Evolutionary conservation across 2,329 filamentous ascomycete species (phyloP).

Genomic region (Fusarium duplospermum): DNA sequence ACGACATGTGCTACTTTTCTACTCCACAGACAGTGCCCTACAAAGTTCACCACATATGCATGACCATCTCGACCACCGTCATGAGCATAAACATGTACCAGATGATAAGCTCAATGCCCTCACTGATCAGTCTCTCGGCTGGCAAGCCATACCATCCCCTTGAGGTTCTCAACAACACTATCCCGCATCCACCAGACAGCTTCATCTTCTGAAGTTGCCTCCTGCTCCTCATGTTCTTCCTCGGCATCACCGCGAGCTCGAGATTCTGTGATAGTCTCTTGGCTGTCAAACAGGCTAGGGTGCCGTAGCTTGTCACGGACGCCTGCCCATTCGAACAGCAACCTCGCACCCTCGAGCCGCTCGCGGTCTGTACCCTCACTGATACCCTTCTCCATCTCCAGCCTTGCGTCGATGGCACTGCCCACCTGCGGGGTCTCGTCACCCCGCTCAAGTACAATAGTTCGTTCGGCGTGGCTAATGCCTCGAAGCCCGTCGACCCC

Average conservation of each 20-base stretch:
- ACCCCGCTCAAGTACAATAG: slow-evolving; percentile 67
- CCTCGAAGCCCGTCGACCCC: slow-evolving; percentile 64
- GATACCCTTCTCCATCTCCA: slow-evolving; percentile 70
- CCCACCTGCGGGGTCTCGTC: slow-evolving; percentile 60
- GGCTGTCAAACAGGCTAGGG: slow-evolving; percentile 47
- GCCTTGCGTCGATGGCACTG: slow-evolving; percentile 74
- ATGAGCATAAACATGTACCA: not conserved
- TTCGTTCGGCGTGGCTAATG: slow-evolving; percentile 74
- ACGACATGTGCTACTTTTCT: slow-evolving; percentile 19
- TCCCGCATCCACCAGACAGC: slow-evolving; percentile 67
- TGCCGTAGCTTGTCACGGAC: slow-evolving; percentile 53
- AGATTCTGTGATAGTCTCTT: slow-evolving; percentile 48
- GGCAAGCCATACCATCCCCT: slow-evolving; percentile 66
- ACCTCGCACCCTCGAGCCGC: slow-evolving; percentile 60
- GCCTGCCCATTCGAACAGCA: slow-evolving; percentile 69
- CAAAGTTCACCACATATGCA: not conserved
- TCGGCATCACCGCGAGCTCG: slow-evolving; percentile 30
- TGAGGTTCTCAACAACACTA: slow-evolving; percentile 65
- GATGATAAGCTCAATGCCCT: not conserved
- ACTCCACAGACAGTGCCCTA: not conserved
- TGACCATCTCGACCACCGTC: not conserved
- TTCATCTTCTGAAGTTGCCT: slow-evolving; percentile 43
- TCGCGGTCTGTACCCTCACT: slow-evolving; percentile 54
- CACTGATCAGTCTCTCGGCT: slow-evolving; percentile 52
- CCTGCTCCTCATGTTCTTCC: slow-evolving; percentile 34